A percentile compares a stretch with the other conserved stretches of the same genome.
Evolutionary conservation across 2,329 filamentous ascomycete genomes (phyloP).

Genomic region (Fusarium sp.): DNA sequence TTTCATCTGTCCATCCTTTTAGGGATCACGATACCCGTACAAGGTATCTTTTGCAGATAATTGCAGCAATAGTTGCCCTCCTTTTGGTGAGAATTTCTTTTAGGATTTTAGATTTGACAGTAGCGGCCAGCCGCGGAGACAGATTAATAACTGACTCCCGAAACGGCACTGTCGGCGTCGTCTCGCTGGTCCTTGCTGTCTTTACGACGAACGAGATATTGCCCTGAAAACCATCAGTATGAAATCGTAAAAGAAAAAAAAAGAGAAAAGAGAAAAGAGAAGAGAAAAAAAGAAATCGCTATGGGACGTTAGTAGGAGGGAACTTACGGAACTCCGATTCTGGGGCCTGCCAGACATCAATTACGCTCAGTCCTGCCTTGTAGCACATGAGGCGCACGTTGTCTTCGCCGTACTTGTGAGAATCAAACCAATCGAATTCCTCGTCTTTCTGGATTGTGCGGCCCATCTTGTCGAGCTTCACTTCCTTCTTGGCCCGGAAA

Average conservation of each 20-base stretch:
- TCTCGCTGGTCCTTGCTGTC: constrained; percentile 48
- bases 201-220: constrained; percentile 54
- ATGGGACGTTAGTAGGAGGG: background rate
- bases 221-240: constrained; percentile 48
- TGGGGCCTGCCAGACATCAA: constrained; percentile 53
- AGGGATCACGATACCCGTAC: constrained; percentile 17
- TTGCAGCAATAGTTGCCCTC: constrained; percentile 45
- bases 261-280: background rate
- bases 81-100: constrained; percentile 44
- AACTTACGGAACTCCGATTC: constrained; percentile 55
- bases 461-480: constrained; percentile 45
- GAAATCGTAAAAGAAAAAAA: constrained; percentile 21
- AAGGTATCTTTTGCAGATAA: constrained; percentile 33
- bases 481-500: constrained; percentile 53
- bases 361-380: constrained; percentile 54
- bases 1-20: constrained; percentile 31
- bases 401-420: constrained; percentile 56
- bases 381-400: constrained; percentile 56
- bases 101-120: constrained; percentile 25
- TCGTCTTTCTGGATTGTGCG: constrained; percentile 49
- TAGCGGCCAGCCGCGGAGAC: constrained; percentile 17
- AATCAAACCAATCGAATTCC: constrained; percentile 59
- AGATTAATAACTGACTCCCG: constrained; percentile 45
- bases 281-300: constrained; percentile 1
- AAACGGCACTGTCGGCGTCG: constrained; percentile 56